Evolutionary conservation across 345 rosid species (phyloP), one percentile per base, ranked within the genome.

Genomic region (Moringa oleifera): DNA sequence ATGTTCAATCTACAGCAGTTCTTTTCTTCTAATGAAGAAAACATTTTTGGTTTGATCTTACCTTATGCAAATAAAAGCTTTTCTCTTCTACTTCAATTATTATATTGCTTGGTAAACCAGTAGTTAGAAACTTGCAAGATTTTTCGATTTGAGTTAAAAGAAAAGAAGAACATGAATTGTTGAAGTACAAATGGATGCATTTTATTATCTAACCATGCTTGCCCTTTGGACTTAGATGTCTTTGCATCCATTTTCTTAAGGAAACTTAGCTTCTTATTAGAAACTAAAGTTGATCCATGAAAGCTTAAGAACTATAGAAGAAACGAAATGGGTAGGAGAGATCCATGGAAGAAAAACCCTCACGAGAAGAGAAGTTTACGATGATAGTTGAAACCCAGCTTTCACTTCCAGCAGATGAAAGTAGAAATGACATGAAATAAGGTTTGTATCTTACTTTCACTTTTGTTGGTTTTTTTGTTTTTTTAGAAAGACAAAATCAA

Each of bases 31-130:
- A 20, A 37, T 18, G 59, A 57, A 46, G 31, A 51, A 36, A 31
- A 57, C 45, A 55, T 19, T 23, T 56, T 25, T 62, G 55, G 31
- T 55, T 41, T 21, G 62, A 7, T 23, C 51, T 57, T 53, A 85
- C 99, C 96, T 94, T 94, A 61, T 90, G 99, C 66, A 94, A 92
- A 71, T 94, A 96, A 68, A 94, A 94, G 51, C 77, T 75, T 96
- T 90, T 94, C 58, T 88, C 97, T 10, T 81, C 91, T 0, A 94
- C 89, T 66, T 94, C 92, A 68, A 88, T 68, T 36, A 85, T 81
- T 73, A 94, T 80, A 80, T 94, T 96, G 59, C 95, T 94, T 6
- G 99, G 95, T 67, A 94, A 76, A 0, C 97, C 96, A 66, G 90
- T 82, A 10, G 97, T 83, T 68, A 95, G 90, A 64, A 94, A 90